Evolutionary conservation across 2,329 filamentous ascomycete genomes (phyloP), one percentile per base, ranked within the genome.

Genomic region (Aspergillus amoenus): DNA sequence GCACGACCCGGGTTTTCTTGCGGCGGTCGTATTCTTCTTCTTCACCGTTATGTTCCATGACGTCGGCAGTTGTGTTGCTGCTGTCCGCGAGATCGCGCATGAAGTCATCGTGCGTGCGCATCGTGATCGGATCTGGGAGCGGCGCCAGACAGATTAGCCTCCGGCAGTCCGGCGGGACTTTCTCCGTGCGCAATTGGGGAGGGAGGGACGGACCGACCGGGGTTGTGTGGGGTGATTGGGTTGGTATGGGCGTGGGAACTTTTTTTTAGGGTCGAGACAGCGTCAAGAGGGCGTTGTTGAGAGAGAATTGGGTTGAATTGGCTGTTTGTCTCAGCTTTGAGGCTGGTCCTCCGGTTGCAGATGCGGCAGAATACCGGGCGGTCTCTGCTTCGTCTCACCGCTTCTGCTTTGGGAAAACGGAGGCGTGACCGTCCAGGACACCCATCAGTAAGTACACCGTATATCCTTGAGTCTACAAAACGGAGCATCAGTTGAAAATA

Each of bases 31-130:
- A 30, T 15, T 61, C 52, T 27, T 21, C 52, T 11, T 34, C 41
- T 11, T 18, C 18, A 18, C 18, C 18, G 18, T 18, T 18, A 9
- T 27, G 13, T 2, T 27, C 22, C 18, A 39, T 27, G 3, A n/a
- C 34, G 12, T 13, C 12, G 34, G 17, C 32, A 7, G 18, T 34
- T 9, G 46, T 18, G 27, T 27, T 45, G 50, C 13, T 52, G 30
- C 18, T 45, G 9, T 30, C 27, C 9, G 50, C 27, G 37, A 48
- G 11, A 13, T 50, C 53, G 39, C 30, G 53, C 53, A 55, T 55
- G 45, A 55, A 55, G 39, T 55, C 53, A 24, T 55, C 52, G 52
- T 55, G 52, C 11, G 52, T 55, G 37, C 52, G 44, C 52, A 55
- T 55, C 15, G 44, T 47, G 43, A 15, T 24, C 17, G 32, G 22